Conservation (phyloP, 106 monocot genomes). For the Allium sativum region DNA sequence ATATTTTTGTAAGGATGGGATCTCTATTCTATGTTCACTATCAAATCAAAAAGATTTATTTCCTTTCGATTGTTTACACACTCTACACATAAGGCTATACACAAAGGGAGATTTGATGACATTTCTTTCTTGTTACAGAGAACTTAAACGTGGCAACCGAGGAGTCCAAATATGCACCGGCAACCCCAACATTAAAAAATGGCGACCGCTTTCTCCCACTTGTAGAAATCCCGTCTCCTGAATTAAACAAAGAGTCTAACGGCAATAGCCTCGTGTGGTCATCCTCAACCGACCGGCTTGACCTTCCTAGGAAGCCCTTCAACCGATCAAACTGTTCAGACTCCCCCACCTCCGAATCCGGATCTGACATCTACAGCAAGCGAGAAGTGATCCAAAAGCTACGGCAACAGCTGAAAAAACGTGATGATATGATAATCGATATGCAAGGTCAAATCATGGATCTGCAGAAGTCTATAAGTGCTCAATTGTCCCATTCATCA, state of each 20-base stretch:
- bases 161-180: conserved; percentile 2
- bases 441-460: conserved; percentile 34
- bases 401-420: conserved; percentile 27
- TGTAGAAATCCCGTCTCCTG: conserved; percentile 18
- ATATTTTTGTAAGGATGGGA: too few relatives aligned
- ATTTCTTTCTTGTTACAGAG: conserved; percentile 7
- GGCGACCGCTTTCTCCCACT: conserved; percentile 18
- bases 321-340: conserved; percentile 28
- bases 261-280: conserved; percentile 22
- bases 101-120: too few relatives aligned
- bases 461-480: conserved; percentile 19
- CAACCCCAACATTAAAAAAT: conserved; percentile 10
- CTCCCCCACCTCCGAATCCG: conserved; percentile 33
- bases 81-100: too few relatives aligned
- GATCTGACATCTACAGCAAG: conserved; percentile 33
- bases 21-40: too few relatives aligned
- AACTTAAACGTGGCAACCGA: conserved; percentile 4
- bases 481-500: conserved; percentile 17
- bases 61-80: too few relatives aligned
- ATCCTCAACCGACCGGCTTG: conserved; percentile 30
- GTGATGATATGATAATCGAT: conserved; percentile 45
- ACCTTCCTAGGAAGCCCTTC: conserved; percentile 26
- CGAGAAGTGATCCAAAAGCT: conserved; percentile 38
- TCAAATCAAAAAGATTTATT: too few relatives aligned
- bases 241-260: conserved; percentile 10